Base-by-base conservation (phyloP, 768 basidiomycete genomes). In the Termitomyces sp. region DNA sequence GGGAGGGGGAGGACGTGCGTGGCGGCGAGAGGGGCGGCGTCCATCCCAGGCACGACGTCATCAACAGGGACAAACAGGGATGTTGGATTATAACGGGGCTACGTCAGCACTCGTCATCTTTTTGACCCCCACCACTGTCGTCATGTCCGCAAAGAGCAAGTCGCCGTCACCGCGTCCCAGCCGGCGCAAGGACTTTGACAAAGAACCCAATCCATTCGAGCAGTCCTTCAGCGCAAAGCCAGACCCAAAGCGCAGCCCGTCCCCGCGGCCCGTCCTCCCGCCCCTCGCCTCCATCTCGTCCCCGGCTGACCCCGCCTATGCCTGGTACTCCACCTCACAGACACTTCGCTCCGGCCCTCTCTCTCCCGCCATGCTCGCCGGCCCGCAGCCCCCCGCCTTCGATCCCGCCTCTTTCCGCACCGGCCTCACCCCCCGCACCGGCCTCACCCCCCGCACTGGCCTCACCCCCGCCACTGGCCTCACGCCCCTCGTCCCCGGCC, bases 301-400 rank as follows among this genome's bases (percentile, higher is more conserved):
- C 9, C 85, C 86, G 9, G 76, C 84, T 11, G 86, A 84, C 60
- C 71, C 75, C 10, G n/a, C 81, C 48, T 91, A 64, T 78, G 79
- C 59, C 64, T 94, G 93, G 90, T 80, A 76, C 66, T 77, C 81
- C 39, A 70, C 80, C 13, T 65, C 64, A 42, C 67, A 84, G 40
- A 94, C 92, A 2, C 83, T 98, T 32, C 86, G 96, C 43, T 82
- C 94, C 0, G 96, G 95, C 4, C 96, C 96, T 1, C 86, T 98
- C 52, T 94, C 91, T 5, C 96, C 96, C 29, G 94, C 96, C 52
- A 96, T 98, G 92, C 86, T 97, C 56, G 85, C 91, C 25, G 96
- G 90, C 9, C 95, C 94, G 3, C 86, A 84, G 67, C 77, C 77
- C 44, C 60, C 73, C 49, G 71, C 70, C 32, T 54, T n/a, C 63